These are phyloP conservation scores for Trametes maxima DNA, from an alignment of 768 basidiomycete species.

Conservation along the genomic window DNA sequence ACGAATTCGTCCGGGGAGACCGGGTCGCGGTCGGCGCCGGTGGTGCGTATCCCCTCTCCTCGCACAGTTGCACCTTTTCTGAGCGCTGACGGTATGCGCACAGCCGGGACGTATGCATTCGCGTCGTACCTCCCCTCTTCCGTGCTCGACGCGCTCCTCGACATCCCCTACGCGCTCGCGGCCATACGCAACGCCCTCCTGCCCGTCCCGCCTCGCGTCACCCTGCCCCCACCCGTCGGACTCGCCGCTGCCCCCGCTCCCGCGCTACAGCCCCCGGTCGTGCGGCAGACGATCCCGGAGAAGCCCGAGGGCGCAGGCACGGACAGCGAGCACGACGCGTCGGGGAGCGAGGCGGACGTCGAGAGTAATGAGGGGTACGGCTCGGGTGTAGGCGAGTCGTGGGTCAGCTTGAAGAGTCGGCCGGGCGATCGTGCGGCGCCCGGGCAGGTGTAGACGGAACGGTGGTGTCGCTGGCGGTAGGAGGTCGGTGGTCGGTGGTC, in stretches of 20 bases:
- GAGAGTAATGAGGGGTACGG: constrained; percentile 63
- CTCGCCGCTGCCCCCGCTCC: not conserved
- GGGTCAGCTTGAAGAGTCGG: constrained; percentile 58
- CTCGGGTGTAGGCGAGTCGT: constrained; percentile 59
- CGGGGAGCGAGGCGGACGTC: constrained; percentile 65
- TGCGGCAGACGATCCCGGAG: constrained; percentile 15
- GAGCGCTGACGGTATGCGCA: constrained; percentile 3
- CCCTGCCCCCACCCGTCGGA: constrained; percentile 11
- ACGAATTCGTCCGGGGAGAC: constrained; percentile 65
- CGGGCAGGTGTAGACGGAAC: too few species aligned
- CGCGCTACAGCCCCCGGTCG: not conserved
- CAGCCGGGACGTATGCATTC: constrained; percentile 69
- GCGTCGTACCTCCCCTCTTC: constrained; percentile 71
- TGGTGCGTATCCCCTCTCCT: constrained; percentile 47
- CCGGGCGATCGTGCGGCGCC: not conserved
- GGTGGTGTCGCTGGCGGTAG: not conserved
- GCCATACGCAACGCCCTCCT: constrained; percentile 63
- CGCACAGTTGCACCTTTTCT: not conserved
- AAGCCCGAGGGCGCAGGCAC: constrained; percentile 19
- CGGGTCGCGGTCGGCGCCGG: constrained; percentile 78
- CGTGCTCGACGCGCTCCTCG: constrained; percentile 65
- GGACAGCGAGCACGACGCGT: constrained; percentile 39
- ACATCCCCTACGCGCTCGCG: constrained; percentile 66
- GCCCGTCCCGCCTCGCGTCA: constrained; percentile 50
- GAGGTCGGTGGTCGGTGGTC: not conserved